Conservation (phyloP, 108 stramenopile genomes). For the Cylindrotheca closterium region DNA sequence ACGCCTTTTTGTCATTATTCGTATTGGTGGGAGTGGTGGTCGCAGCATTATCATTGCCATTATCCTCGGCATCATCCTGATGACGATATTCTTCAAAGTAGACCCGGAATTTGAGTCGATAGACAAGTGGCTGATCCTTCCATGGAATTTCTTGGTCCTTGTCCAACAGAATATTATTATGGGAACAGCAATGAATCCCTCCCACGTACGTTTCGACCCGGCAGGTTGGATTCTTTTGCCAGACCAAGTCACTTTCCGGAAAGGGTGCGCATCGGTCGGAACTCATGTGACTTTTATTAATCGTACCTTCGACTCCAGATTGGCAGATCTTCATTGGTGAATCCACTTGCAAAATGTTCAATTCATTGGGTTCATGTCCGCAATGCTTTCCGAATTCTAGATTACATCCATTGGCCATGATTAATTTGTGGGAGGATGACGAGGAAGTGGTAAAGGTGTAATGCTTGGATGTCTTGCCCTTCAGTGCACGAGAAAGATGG, state of each 20-base stretch:
- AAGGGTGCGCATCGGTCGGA: conserved; percentile 3
- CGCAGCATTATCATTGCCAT: conserved; percentile 10
- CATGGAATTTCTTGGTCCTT: conserved; percentile 29
- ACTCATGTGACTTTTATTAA: conserved; percentile 1
- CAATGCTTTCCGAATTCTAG: neutral
- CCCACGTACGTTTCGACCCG: conserved; percentile 22
- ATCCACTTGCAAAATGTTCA: conserved; percentile 12
- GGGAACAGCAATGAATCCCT: conserved; percentile 15
- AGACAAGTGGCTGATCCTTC: conserved; percentile 20
- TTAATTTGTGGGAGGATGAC: neutral
- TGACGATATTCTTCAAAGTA: conserved; percentile 18
- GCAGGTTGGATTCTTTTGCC: conserved; percentile 29
- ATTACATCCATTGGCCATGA: neutral
- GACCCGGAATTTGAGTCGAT: conserved; percentile 29
- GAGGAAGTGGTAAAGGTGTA: conserved; percentile 24
- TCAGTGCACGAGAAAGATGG: neutral
- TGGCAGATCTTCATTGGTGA: conserved; percentile 13
- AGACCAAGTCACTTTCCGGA: conserved; percentile 16
- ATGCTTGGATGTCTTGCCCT: conserved; percentile 17
- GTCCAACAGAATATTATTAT: conserved; percentile 17
- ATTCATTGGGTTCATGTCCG: conserved; percentile 7
- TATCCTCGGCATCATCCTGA: conserved; percentile 1
- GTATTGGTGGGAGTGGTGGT: conserved; percentile 1
- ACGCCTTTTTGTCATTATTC: conserved; percentile 12
- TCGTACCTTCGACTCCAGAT: conserved; percentile 30